Percentiles rank a stretch among this genome's conserved stretches.
Evolutionary conservation across 2,329 filamentous ascomycete species (phyloP).

Genomic region (Penicillium psychrosexuale): DNA sequence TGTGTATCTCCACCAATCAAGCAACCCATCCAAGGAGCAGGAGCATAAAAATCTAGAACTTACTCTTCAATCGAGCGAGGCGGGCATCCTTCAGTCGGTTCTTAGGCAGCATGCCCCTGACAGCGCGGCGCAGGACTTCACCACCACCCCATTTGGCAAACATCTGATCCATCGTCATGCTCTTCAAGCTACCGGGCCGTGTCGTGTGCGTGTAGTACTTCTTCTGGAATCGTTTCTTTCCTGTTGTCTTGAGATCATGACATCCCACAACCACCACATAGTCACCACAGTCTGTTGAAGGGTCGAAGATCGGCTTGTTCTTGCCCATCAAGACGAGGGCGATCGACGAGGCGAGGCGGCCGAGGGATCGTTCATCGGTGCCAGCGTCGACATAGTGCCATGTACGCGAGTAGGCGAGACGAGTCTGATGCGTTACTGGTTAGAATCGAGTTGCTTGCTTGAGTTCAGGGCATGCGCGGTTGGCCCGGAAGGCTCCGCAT

Average conservation of each 20-base stretch:
- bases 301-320: slow-evolving; percentile 97
- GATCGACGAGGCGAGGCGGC: slow-evolving; percentile 83
- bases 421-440: slow-evolving; percentile 61
- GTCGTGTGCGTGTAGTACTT: slow-evolving; percentile 94
- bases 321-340: slow-evolving; percentile 93
- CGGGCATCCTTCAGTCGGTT: slow-evolving; percentile 87
- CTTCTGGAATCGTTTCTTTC: slow-evolving; percentile 91
- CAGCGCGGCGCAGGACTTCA: slow-evolving; percentile 86
- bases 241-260: slow-evolving; percentile 79
- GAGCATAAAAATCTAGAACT: slow-evolving; percentile 23
- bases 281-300: slow-evolving; percentile 97
- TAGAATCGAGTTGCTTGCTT: background rate
- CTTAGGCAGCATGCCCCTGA: slow-evolving; percentile 97
- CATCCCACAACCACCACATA: slow-evolving; percentile 95
- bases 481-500: slow-evolving; percentile 8
- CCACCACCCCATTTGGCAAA: slow-evolving; percentile 91
- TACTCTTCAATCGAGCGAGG: slow-evolving; percentile 77
- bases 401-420: slow-evolving; percentile 89
- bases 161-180: slow-evolving; percentile 90
- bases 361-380: slow-evolving; percentile 72
- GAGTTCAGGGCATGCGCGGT: background rate
- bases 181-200: slow-evolving; percentile 77
- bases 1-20: background rate
- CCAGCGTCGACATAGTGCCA: slow-evolving; percentile 87
- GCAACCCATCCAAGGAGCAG: background rate